These are phyloP conservation scores for Escovopsis sp. DNA, from an alignment of 2,329 filamentous ascomycete species.

Conservation along the genomic window DNA sequence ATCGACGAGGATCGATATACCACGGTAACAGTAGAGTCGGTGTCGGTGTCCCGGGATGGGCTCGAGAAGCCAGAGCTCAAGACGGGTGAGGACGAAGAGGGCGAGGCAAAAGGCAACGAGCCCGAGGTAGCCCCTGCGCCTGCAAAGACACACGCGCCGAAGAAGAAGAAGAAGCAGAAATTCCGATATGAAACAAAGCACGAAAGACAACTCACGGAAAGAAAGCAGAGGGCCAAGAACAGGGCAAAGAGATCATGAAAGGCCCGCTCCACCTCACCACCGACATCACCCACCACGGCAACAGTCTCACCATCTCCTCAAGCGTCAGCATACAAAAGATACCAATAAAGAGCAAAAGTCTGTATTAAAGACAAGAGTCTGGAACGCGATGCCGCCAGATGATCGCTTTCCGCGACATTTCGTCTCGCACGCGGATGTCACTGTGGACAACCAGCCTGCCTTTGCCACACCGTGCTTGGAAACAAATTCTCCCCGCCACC, in stretches of 20 bases:
- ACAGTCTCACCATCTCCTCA: background rate
- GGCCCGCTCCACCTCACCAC: background rate
- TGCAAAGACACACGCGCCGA: constrained; percentile 22
- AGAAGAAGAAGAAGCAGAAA: constrained; percentile 78
- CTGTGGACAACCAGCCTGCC: constrained; percentile 4
- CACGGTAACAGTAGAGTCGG: constrained; percentile 83
- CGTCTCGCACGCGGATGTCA: constrained; percentile 12
- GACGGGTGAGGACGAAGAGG: constrained; percentile 22
- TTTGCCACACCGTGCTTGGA: background rate
- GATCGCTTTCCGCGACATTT: constrained; percentile 15
- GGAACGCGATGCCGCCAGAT: constrained; percentile 14
- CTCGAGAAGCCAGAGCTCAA: constrained; percentile 38
- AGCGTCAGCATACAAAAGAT: constrained; percentile 14
- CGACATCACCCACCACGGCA: background rate
- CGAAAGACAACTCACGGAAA: constrained; percentile 60
- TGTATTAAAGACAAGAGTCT: constrained; percentile 16
- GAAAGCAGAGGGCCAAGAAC: constrained; percentile 57
- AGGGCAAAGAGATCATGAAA: constrained; percentile 14
- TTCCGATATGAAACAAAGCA: constrained; percentile 86
- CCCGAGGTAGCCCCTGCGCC: too few species aligned
- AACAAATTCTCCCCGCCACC: background rate
- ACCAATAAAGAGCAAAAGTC: constrained; percentile 15
- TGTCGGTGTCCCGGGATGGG: constrained; percentile 64
- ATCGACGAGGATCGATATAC: constrained; percentile 94
- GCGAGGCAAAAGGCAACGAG: constrained; percentile 15